Evolutionary conservation across 2,329 filamentous ascomycete species (phyloP).

Genomic region (Leptoxyphium fumago): DNA sequence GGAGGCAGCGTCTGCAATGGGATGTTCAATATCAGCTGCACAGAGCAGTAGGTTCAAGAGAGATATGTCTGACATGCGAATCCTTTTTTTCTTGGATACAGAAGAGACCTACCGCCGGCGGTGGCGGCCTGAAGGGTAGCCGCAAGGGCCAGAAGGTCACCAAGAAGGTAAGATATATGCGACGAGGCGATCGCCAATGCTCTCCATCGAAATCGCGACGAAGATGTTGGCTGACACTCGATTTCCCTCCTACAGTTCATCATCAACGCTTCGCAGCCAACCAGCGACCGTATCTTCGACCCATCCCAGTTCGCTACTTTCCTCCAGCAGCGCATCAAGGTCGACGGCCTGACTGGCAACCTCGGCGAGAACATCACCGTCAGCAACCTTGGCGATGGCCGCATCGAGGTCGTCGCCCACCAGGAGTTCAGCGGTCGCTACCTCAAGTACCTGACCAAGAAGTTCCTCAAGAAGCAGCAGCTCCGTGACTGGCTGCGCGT

Average conservation of each 20-base stretch:
- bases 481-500: slow-evolving; percentile 99
- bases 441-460: slow-evolving; percentile 99
- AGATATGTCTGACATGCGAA: slow-evolving; percentile 6
- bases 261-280: slow-evolving; percentile 98
- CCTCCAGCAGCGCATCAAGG: slow-evolving; percentile 99
- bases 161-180: slow-evolving; percentile 53
- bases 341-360: slow-evolving; percentile 95
- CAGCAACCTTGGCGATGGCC: slow-evolving; percentile 83
- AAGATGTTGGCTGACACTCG: neutral
- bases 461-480: slow-evolving; percentile 99
- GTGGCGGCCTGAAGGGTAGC: slow-evolving; percentile 18
- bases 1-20: slow-evolving; percentile 13
- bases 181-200: neutral
- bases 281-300: slow-evolving; percentile 99
- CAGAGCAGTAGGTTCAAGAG: slow-evolving; percentile 74
- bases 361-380: slow-evolving; percentile 87
- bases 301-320: slow-evolving; percentile 98
- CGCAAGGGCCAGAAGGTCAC: slow-evolving; percentile 53
- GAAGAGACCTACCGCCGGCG: slow-evolving; percentile 40
- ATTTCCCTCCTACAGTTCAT: slow-evolving; percentile 51
- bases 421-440: slow-evolving; percentile 97
- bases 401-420: slow-evolving; percentile 95
- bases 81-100: slow-evolving; percentile 34
- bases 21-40: slow-evolving; percentile 11
- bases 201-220: neutral